Evolutionary conservation across 306 rosid species (phyloP).

Genomic region (Inga leiocalycina): DNA sequence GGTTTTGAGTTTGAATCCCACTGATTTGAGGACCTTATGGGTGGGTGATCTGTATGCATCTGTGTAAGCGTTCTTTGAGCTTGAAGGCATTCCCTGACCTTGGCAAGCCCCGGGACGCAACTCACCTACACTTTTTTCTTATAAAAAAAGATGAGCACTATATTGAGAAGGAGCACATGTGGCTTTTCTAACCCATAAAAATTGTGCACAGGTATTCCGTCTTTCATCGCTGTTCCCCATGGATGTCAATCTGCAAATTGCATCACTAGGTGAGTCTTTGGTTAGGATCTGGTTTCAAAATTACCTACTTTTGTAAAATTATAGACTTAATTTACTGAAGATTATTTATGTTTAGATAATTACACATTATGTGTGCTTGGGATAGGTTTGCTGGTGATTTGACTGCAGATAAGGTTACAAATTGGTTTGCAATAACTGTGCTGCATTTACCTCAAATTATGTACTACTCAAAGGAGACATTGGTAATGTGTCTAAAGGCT

Average conservation of each 20-base stretch:
- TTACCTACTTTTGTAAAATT: neutral
- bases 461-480: slow-evolving; percentile 76
- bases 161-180: neutral
- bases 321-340: neutral
- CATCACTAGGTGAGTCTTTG: slow-evolving; percentile 68
- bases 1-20: no score
- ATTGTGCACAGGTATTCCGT: slow-evolving; percentile 69
- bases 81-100: no score
- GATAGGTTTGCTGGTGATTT: slow-evolving; percentile 73
- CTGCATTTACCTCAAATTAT: slow-evolving; percentile 78
- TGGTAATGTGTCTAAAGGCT: slow-evolving; percentile 59
- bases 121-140: no score
- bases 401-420: slow-evolving; percentile 66
- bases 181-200: slow-evolving; percentile 31
- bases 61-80: no score
- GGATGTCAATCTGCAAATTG: slow-evolving; percentile 71
- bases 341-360: slow-evolving; percentile 11
- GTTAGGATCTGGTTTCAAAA: slow-evolving; percentile 14
- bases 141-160: neutral
- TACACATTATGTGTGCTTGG: slow-evolving; percentile 16
- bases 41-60: no score
- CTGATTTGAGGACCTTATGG: no score
- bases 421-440: slow-evolving; percentile 85
- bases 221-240: slow-evolving; percentile 66
- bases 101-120: no score